phyloP scores from a whole-genome alignment of 352 stramenopile genomes.

The Thraustotheca clavata region DNA sequence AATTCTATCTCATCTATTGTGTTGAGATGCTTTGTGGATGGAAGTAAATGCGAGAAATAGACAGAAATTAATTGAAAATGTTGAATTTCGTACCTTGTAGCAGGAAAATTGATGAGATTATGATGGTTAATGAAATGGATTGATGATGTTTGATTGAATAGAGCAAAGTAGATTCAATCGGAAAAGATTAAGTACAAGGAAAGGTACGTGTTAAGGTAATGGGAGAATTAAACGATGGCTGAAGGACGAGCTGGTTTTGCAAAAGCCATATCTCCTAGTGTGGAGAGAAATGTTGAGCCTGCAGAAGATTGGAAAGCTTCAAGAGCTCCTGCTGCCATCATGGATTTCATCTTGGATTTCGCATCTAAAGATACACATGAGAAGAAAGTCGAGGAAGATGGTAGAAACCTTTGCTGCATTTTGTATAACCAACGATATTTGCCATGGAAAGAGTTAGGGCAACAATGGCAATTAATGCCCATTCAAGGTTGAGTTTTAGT shows the following conservation, averaged over 20 bases:
- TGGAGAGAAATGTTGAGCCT: conserved; percentile 68
- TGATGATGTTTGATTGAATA: too few relatives aligned
- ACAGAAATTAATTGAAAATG: too few relatives aligned
- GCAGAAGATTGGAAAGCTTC: conserved; percentile 55
- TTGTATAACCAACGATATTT: conserved; percentile 98
- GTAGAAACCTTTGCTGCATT: conserved; percentile 89
- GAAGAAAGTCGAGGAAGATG: background rate
- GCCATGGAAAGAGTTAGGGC: conserved; percentile 87
- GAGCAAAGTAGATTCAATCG: too few relatives aligned
- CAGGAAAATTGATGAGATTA: too few relatives aligned
- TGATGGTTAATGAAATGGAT: too few relatives aligned
- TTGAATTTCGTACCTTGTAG: too few relatives aligned
- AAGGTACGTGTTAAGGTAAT: too few relatives aligned
- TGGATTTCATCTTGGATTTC: conserved; percentile 72
- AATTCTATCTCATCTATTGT: too few relatives aligned
- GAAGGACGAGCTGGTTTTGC: background rate
- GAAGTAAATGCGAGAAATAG: too few relatives aligned
- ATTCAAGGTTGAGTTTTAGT: conserved; percentile 92
- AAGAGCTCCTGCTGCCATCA: conserved; percentile 70
- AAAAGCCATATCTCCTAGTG: conserved; percentile 57
- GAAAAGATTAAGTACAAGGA: too few relatives aligned
- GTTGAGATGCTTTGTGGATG: too few relatives aligned
- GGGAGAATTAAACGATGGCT: too few relatives aligned
- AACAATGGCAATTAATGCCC: conserved; percentile 90
- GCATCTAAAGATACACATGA: conserved; percentile 31